Evolutionary conservation across 2,329 filamentous ascomycete species (phyloP).

Genomic region (Cladophialophora bantiana): DNA sequence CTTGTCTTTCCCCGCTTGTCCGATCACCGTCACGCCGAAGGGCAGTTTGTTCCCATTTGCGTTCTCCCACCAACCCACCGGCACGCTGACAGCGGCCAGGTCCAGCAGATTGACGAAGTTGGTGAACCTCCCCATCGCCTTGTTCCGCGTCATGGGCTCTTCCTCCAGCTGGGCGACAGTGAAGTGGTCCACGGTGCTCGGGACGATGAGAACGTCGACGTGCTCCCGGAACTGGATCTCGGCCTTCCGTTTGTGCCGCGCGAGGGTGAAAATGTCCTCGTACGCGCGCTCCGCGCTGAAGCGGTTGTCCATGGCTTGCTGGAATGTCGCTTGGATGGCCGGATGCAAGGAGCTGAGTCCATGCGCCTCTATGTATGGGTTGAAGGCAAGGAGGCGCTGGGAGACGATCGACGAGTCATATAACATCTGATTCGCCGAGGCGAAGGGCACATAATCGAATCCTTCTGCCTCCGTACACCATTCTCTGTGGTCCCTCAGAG

Average conservation of each 20-base stretch:
- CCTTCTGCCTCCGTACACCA: slow-evolving; percentile 49
- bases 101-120: slow-evolving; percentile 70
- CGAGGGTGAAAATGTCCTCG: slow-evolving; percentile 50
- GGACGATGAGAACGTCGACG: slow-evolving; percentile 60
- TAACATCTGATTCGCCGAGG: slow-evolving; percentile 60
- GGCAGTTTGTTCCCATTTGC: slow-evolving; percentile 30
- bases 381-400: slow-evolving; percentile 40
- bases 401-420: slow-evolving; percentile 65
- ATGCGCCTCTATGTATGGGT: slow-evolving; percentile 12
- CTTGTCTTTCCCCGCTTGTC: slow-evolving; percentile 16
- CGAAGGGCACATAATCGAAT: slow-evolving; percentile 59
- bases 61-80: slow-evolving; percentile 48
- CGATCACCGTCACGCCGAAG: slow-evolving; percentile 38
- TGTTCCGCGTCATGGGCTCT: slow-evolving; percentile 63
- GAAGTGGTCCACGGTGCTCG: slow-evolving; percentile 61
- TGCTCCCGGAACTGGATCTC: slow-evolving; percentile 37
- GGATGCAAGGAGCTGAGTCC: slow-evolving; percentile 52
- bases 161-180: slow-evolving; percentile 59
- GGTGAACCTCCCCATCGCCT: slow-evolving; percentile 62
- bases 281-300: slow-evolving; percentile 55
- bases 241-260: slow-evolving; percentile 12
- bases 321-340: slow-evolving; percentile 56
- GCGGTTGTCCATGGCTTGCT: slow-evolving; percentile 42
- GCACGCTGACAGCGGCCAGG: slow-evolving; percentile 61
- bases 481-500: slow-evolving; percentile 44